Base-by-base conservation (phyloP, 495 filamentous ascomycete species). In the Filosporella fistucella region DNA sequence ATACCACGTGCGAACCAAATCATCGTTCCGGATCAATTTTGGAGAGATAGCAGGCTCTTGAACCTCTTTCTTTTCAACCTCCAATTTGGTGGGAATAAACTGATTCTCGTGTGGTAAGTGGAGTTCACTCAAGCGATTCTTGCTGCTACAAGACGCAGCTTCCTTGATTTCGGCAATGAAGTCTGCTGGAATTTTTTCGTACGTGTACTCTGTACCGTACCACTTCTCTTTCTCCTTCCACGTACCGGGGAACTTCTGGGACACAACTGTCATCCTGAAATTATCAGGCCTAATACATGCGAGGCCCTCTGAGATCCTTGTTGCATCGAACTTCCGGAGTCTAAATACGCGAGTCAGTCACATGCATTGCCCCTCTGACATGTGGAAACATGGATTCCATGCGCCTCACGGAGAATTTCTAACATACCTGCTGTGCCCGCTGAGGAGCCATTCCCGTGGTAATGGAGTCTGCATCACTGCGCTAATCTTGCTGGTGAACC, bases 191-290 rank as follows among this genome's bases (percentile, higher is more conserved):
- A 99, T 89, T 61, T 84, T 84, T 62, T 95, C 87, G 23, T 79
- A 72, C 51, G 79, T 85, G 67, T 96, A 95, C 57, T 96, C 91
- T 4, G 93, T 99, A 16, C 91, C 91, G 54, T 99, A 99, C 94
- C 94, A 99, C 65, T 88, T 87, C 68, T 99, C 93, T 59, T 86
- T 90, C 53, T 85, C 65, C 43, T 95, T 80, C 82, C 88, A 91
- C n/a, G 80, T 76, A 1, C 87, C 89, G 0, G 89, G 90, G 50
- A 82, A 85, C 12, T 89, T 78, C 61, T 88, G 86, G 24, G 87
- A 87, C 24, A 94, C 82, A 48, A 97, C 72, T 6, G 78, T 78
- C 47, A 95, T 72, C 23, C 86, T 77, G 68, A 96, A 93, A 62
- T 96, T 97, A 61, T 97, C 89, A 3, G 89, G 85, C 21, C 86